Base-by-base conservation (phyloP, 1,284 basidiomycete genomes). In the Ceratobasidium papillatum region DNA sequence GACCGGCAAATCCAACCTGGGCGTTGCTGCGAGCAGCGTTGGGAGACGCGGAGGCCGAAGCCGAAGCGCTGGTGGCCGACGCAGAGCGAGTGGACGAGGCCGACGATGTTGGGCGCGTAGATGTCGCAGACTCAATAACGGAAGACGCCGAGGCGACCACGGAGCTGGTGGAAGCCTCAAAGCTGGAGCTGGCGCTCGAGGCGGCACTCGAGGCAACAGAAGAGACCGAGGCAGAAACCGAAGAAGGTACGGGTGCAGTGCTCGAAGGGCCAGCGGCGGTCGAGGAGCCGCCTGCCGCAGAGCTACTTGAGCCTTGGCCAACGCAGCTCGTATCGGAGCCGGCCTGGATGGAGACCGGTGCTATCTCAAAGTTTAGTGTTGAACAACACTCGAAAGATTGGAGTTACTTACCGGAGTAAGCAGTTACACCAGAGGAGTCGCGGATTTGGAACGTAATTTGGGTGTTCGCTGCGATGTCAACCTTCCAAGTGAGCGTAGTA, bases 281-380 rank as follows among this genome's bases (percentile, higher is more conserved):
- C 25, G 63, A 12, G 12, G 63, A 63, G 5, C 9, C 27, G 12
- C 11, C 27, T 32, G 45, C 63, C 12, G 45, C 8, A 12, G 45
- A 27, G 22, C 41, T 22, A 8, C 25, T 27, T 25, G 32, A 17
- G 14, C 51, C 11, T 22, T 34, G 32, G 27, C 68, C 68, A 27
- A 72, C 43, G 34, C 68, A 72, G 41, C 68, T 72, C 14, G 68
- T 61, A 30, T 72, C 68, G 19, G 56, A 61, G 56, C 68, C 51
- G 8, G 2, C 12, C 56, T 72, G 68, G 25, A 72, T 36, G n/a
- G 41, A 61, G 54, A 56, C 19, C 19, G 68, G 54, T 5, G 68
- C 68, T 72, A 49, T 36, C 3, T 1, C 0, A 11, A n/a, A 36
- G 45, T 47, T 47, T 11, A 17, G 11, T 17, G 0, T 49, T n/a